Conservation (phyloP, 768 basidiomycete species). For the Strobilomyces confusus region DNA sequence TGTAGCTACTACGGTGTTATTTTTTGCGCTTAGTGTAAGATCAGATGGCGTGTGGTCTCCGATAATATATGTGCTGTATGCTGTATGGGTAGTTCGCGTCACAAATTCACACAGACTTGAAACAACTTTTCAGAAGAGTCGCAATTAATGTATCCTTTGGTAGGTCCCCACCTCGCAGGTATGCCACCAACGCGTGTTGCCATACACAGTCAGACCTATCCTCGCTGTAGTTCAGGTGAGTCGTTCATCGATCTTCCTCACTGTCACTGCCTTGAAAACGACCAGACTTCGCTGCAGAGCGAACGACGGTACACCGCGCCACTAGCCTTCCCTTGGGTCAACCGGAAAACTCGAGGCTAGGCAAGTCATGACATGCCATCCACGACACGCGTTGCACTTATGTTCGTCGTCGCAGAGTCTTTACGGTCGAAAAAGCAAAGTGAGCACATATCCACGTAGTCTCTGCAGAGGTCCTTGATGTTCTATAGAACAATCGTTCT, state of each 20-base stretch:
- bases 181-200: conserved; percentile 10
- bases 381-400: conserved; percentile 6
- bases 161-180: not conserved
- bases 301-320: conserved; percentile 7
- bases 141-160: not conserved
- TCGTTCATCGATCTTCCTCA: conserved; percentile 3
- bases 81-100: not conserved
- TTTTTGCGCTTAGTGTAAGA: conserved; percentile 6
- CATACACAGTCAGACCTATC: not conserved
- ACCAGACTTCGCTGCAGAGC: conserved; percentile 12
- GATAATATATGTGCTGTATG: not conserved
- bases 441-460: conserved; percentile 4
- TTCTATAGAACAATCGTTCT: conserved; percentile 5
- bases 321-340: conserved; percentile 17
- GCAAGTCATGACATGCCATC: conserved; percentile 5
- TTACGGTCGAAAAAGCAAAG: conserved; percentile 13
- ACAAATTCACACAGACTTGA: conserved; percentile 5
- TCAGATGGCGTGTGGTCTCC: conserved; percentile 1
- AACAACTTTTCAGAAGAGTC: too few species aligned
- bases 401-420: conserved; percentile 9
- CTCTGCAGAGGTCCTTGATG: not conserved
- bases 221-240: conserved; percentile 17
- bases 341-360: conserved; percentile 8
- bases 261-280: conserved; percentile 1
- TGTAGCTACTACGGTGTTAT: conserved; percentile 16